A percentile compares a stretch with the other conserved stretches of the same genome.
phyloP scores from a whole-genome alignment of 2,329 filamentous ascomycete species.

The Nannizzia gypsea region DNA sequence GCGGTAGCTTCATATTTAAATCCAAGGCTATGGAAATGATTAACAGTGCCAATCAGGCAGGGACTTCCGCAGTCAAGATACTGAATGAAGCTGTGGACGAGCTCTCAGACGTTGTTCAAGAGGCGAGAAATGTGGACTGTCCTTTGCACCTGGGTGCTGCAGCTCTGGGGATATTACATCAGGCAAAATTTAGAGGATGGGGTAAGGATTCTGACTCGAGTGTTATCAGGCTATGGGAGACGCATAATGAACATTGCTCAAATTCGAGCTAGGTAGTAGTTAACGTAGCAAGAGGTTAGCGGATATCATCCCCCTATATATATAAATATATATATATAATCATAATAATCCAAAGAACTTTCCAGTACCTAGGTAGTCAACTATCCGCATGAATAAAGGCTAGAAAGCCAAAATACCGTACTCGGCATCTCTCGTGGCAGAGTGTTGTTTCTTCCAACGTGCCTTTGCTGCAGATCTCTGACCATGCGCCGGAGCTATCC shows the following conservation, averaged over 20 bases:
- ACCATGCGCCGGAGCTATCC: neutral
- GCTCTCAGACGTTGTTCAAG: slow-evolving; percentile 33
- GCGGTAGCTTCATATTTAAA: slow-evolving; percentile 36
- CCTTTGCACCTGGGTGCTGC: slow-evolving; percentile 30
- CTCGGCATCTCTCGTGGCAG: neutral
- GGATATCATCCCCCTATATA: neutral
- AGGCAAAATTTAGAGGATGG: slow-evolving; percentile 24
- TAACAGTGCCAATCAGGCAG: slow-evolving; percentile 19
- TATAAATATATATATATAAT: no score
- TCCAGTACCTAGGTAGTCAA: no score
- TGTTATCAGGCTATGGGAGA: slow-evolving; percentile 7
- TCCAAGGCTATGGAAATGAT: slow-evolving; percentile 29
- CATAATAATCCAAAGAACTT: no score
- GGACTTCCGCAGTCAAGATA: slow-evolving; percentile 23
- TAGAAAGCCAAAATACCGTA: neutral
- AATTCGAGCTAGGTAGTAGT: neutral
- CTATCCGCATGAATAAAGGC: no score
- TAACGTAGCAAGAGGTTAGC: neutral
- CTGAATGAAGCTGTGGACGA: slow-evolving; percentile 29
- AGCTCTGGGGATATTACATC: slow-evolving; percentile 25
- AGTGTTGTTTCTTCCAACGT: neutral
- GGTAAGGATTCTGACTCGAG: slow-evolving; percentile 23
- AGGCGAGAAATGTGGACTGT: slow-evolving; percentile 29
- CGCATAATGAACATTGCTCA: neutral
- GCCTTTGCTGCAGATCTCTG: neutral